A percentile compares a stretch with the other conserved stretches of the same genome.
These are phyloP conservation scores for Vaccinium vitisidaea DNA, from an alignment of 148 eudicot genomes.

Conservation along the genomic window DNA sequence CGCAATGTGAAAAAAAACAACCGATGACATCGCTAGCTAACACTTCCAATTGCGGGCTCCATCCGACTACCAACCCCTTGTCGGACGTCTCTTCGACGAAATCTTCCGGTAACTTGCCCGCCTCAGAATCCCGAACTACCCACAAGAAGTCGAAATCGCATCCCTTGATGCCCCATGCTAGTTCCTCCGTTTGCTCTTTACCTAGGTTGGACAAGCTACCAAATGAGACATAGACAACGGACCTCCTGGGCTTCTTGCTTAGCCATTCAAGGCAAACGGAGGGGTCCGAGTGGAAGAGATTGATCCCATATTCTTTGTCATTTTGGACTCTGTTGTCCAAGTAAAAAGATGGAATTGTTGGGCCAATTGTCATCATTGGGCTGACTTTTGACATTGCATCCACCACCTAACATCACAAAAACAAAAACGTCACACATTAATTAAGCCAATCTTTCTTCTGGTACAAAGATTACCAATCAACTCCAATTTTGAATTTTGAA, in stretches of 20 bases:
- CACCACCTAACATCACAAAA: constrained; percentile 21
- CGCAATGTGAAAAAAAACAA: constrained; percentile 44
- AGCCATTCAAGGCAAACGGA: constrained; percentile 29
- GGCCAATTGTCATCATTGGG: constrained; percentile 42
- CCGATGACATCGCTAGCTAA: constrained; percentile 32
- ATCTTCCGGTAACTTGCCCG: constrained; percentile 21
- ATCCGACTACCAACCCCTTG: constrained; percentile 34
- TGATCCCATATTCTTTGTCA: constrained; percentile 36
- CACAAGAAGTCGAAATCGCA: constrained; percentile 30
- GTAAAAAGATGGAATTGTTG: constrained; percentile 54
- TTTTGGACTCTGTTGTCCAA: constrained; percentile 33
- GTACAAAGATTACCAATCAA: too few relatives aligned
- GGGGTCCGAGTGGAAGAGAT: constrained; percentile 28
- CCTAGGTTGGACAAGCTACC: constrained; percentile 43
- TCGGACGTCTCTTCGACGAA: constrained; percentile 13
- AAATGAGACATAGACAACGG: constrained; percentile 47
- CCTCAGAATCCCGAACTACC: constrained; percentile 34
- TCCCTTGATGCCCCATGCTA: constrained; percentile 35
- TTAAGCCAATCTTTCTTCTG: neutral
- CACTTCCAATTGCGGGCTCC: constrained; percentile 45
- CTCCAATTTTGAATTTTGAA: too few relatives aligned
- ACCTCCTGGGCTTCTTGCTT: constrained; percentile 36
- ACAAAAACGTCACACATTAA: neutral
- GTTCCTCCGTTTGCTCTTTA: constrained; percentile 35
- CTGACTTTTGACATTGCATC: constrained; percentile 39